These are phyloP conservation scores for Auxenochlorella pyrenoidosa DNA, from an alignment of 139 green algal genomes.

Conservation along the genomic window DNA sequence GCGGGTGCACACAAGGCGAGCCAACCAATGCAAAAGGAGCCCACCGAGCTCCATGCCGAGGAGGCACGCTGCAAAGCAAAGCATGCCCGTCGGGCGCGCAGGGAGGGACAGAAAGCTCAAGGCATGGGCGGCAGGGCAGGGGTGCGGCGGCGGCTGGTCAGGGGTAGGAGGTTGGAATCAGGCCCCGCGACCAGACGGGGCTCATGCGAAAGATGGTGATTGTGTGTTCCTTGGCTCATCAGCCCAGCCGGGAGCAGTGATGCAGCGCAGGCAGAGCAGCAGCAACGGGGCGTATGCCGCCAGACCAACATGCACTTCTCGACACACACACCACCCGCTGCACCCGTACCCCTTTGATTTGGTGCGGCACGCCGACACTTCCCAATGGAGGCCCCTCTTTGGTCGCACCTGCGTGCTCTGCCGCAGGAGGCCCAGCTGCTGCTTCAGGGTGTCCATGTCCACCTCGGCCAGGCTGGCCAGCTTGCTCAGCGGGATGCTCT, in stretches of 20 bases:
- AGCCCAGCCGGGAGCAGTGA: background rate
- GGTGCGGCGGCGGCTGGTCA: conserved; percentile 1
- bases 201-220: conserved; percentile 48
- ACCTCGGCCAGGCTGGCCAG: conserved; percentile 91
- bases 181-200: conserved; percentile 12
- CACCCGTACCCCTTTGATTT: background rate
- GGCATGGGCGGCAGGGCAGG: background rate
- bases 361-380: background rate
- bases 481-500: conserved; percentile 87
- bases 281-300: background rate
- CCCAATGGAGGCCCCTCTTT: no score
- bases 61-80: no score
- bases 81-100: background rate
- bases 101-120: background rate
- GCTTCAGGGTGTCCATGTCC: conserved; percentile 69
- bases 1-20: no score
- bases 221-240: conserved; percentile 26
- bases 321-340: no score
- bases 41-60: no score
- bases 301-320: no score
- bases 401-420: conserved; percentile 12
- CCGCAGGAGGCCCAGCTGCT: conserved; percentile 74
- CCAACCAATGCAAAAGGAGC: no score
- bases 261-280: background rate
- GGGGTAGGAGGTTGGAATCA: conserved; percentile 31